Evolutionary conservation across 2,329 filamentous ascomycete genomes (phyloP).

Genomic region (Botrytis elliptica): DNA sequence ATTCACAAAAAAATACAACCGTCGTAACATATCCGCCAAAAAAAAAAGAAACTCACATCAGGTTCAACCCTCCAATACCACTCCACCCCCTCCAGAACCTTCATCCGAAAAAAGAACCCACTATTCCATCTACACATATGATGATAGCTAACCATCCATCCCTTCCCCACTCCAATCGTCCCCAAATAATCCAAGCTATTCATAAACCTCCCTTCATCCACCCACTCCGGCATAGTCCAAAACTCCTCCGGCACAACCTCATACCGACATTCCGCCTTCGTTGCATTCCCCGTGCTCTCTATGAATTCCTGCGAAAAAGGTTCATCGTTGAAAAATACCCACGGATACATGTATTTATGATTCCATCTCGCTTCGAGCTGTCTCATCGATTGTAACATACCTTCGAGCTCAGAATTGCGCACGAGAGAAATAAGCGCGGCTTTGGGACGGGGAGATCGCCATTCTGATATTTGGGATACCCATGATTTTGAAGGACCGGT

Average conservation of each 20-base stretch:
- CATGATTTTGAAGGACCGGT: neutral
- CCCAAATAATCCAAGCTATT: slow-evolving; percentile 90
- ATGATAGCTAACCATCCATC: slow-evolving; percentile 91
- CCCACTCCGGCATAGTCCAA: slow-evolving; percentile 94
- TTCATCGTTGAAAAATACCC: slow-evolving; percentile 84
- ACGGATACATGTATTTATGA: slow-evolving; percentile 67
- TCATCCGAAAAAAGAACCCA: slow-evolving; percentile 77
- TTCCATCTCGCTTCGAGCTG: slow-evolving; percentile 80
- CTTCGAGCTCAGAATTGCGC: slow-evolving; percentile 66
- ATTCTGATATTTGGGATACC: neutral
- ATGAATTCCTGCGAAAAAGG: slow-evolving; percentile 79
- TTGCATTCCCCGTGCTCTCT: slow-evolving; percentile 62
- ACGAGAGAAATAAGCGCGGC: slow-evolving; percentile 63
- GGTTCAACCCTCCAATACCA: slow-evolving; percentile 63
- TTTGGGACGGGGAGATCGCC: slow-evolving; percentile 36
- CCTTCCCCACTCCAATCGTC: slow-evolving; percentile 92
- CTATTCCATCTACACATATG: slow-evolving; percentile 98
- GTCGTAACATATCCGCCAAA: neutral
- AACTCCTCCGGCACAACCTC: slow-evolving; percentile 79
- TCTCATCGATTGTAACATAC: slow-evolving; percentile 66
- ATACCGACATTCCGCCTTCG: slow-evolving; percentile 69
- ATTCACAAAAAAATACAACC: too few species aligned
- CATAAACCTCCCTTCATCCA: slow-evolving; percentile 87
- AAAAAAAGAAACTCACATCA: slow-evolving; percentile 46
- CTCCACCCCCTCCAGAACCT: slow-evolving; percentile 60